Base-by-base conservation (phyloP, 1,284 basidiomycete species). In the Leucoagaricus sp. region DNA sequence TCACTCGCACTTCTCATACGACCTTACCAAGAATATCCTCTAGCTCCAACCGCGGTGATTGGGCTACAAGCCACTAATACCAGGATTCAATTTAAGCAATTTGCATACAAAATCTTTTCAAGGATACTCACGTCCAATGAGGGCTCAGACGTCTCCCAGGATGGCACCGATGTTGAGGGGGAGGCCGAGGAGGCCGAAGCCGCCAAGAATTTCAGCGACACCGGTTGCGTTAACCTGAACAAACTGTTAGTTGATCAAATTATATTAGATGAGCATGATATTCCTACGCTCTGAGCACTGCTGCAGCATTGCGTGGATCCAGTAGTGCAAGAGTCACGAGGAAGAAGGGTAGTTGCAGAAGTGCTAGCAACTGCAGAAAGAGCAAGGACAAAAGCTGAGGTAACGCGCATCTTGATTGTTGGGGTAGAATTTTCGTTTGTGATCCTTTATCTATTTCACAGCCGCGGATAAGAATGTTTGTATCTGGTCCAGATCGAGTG, bases 281-380 rank as follows among this genome's bases (percentile, higher is more conserved):
- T 19, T 10, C 36, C 31, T 53, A 61, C 58, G n/a, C 49, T 38
- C 33, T 60, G 56, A 12, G 49, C 36, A n/a, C 31, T 36, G 55
- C 55, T 61, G 58, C 63, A 64, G 60, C 61, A 64, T 23, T 53
- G 49, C 15, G 58, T 57, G 44, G 31, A 15, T 28, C 61, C 63
- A 50, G 59, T 61, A 55, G 61, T 57, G 53, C 63, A 62, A 40
- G 50, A 42, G 13, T 56, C 51, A 23, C 56, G 41, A 47, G 53
- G 41, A n/a, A 53, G 49, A 49, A 58, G 29, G 29, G 54, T 41
- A 49, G 52, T 59, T 53, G 63, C 60, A 49, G 58, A 59, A 45
- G 61, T 61, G n/a, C n/a, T n/a, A 60, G 63, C 50, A 49, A 13
- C 36, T 6, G 61, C 33, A 34, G 60, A 62, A 42, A 64, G 49